phyloP scores from a whole-genome alignment of 129 eudicot genomes.

The Pulicaria dysenterica region DNA sequence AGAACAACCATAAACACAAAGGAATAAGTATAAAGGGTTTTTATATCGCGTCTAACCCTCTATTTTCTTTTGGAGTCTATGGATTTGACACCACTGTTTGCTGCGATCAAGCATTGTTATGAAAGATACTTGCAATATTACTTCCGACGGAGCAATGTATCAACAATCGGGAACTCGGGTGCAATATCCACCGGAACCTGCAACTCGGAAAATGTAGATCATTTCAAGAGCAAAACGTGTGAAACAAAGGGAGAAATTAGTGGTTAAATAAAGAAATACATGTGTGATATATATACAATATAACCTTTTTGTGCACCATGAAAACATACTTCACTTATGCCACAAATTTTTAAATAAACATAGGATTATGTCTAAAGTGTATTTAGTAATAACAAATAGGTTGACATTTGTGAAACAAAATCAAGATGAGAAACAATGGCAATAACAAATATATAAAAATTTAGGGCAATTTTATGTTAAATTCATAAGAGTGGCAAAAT shows the following conservation, averaged over 20 bases:
- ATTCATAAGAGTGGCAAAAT: not conserved
- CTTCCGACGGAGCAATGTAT: constrained; percentile 41
- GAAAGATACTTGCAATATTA: not conserved
- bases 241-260: not conserved
- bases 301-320: not conserved
- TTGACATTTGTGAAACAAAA: not conserved
- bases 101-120: too few species aligned
- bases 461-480: not conserved
- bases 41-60: too few species aligned
- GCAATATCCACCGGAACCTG: constrained; percentile 96
- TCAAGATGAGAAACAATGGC: not conserved
- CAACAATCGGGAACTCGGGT: constrained; percentile 71
- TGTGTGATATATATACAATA: not conserved
- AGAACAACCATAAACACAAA: too few species aligned
- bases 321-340: not conserved
- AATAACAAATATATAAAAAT: not conserved
- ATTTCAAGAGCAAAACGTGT: constrained; percentile 11
- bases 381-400: constrained; percentile 1
- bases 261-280: not conserved
- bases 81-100: too few species aligned
- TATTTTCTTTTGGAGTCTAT: too few species aligned
- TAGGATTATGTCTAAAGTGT: not conserved
- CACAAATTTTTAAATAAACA: not conserved
- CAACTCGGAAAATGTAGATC: constrained; percentile 13
- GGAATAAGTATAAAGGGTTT: too few species aligned